These are phyloP conservation scores for Lojkania enalia DNA, from an alignment of 2,329 filamentous ascomycete genomes.

Conservation along the genomic window DNA sequence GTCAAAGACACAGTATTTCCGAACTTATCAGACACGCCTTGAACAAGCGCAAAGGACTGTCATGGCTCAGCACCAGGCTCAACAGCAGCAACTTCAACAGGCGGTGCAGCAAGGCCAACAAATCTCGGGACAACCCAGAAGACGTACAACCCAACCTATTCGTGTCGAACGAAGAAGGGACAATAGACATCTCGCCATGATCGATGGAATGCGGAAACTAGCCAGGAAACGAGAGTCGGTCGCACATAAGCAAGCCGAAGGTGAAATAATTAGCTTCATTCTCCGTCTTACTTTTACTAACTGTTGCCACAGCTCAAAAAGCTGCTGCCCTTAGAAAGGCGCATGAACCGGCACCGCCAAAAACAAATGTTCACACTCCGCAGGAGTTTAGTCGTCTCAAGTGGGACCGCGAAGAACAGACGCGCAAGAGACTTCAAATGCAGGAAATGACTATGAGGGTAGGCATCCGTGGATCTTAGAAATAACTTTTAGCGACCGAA, in stretches of 20 bases:
- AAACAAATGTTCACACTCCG: slow-evolving; percentile 70
- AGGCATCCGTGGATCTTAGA: slow-evolving; percentile 19
- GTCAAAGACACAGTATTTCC: slow-evolving; percentile 95
- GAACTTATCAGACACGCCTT: slow-evolving; percentile 66
- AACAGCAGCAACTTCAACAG: slow-evolving; percentile 58
- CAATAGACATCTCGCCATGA: slow-evolving; percentile 81
- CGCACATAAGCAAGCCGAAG: slow-evolving; percentile 84
- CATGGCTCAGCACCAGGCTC: slow-evolving; percentile 59
- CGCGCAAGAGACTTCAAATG: slow-evolving; percentile 58
- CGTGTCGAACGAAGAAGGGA: slow-evolving; percentile 85
- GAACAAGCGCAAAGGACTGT: slow-evolving; percentile 65
- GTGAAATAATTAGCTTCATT: slow-evolving; percentile 37
- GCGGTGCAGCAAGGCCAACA: slow-evolving; percentile 56
- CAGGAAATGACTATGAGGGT: slow-evolving; percentile 57
- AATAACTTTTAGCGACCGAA: slow-evolving; percentile 16
- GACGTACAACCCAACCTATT: slow-evolving; percentile 74
- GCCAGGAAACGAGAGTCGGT: slow-evolving; percentile 90
- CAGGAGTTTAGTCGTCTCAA: slow-evolving; percentile 89
- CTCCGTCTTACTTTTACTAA: slow-evolving; percentile 13
- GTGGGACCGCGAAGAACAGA: slow-evolving; percentile 78
- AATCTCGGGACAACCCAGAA: slow-evolving; percentile 56
- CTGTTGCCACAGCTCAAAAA: slow-evolving; percentile 43
- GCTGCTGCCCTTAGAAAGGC: slow-evolving; percentile 81
- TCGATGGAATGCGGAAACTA: slow-evolving; percentile 93
- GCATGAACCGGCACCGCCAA: slow-evolving; percentile 67